A percentile compares a stretch with the other conserved stretches of the same genome.
Conservation (phyloP, 2,329 filamentous ascomycete genomes). For the Xylogone sp. region DNA sequence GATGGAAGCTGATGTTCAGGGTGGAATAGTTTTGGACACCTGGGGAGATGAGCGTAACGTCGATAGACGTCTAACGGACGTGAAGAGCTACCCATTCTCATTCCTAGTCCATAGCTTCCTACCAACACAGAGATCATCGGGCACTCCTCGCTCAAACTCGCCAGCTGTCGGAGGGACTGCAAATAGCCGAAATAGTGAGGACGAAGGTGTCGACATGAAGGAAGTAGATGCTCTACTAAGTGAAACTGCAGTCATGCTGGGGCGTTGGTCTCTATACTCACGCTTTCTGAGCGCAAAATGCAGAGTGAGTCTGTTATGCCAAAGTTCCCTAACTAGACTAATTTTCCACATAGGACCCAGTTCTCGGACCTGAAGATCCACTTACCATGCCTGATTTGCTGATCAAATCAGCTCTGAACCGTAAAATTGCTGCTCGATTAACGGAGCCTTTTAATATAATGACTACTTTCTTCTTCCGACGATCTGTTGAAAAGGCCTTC, state of each 20-base stretch:
- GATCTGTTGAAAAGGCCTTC: slow-evolving; percentile 96
- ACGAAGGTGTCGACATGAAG: slow-evolving; percentile 94
- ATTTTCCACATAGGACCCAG: slow-evolving; percentile 42
- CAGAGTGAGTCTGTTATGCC: slow-evolving; percentile 51
- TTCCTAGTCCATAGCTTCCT: slow-evolving; percentile 95
- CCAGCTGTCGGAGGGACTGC: slow-evolving; percentile 59
- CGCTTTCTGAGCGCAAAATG: slow-evolving; percentile 87
- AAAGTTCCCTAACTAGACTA: slow-evolving; percentile 18
- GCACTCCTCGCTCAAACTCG: slow-evolving; percentile 69
- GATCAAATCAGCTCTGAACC: slow-evolving; percentile 71
- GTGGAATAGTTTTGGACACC: slow-evolving; percentile 90
- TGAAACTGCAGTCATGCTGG: slow-evolving; percentile 89
- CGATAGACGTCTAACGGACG: slow-evolving; percentile 83
- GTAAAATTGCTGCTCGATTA: slow-evolving; percentile 73
- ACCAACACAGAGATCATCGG: slow-evolving; percentile 60
- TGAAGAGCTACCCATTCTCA: slow-evolving; percentile 96
- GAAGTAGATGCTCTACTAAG: slow-evolving; percentile 84
- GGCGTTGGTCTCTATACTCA: slow-evolving; percentile 88
- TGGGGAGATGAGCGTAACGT: slow-evolving; percentile 89
- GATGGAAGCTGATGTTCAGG: slow-evolving; percentile 92
- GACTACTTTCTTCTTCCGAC: slow-evolving; percentile 94
- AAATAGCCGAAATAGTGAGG: slow-evolving; percentile 65
- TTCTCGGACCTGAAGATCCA: slow-evolving; percentile 47
- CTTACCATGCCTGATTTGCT: slow-evolving; percentile 71
- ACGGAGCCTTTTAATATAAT: slow-evolving; percentile 82